Evolutionary conservation across 176 grass and related monocot species (phyloP).

Genomic region (Poa annua): DNA sequence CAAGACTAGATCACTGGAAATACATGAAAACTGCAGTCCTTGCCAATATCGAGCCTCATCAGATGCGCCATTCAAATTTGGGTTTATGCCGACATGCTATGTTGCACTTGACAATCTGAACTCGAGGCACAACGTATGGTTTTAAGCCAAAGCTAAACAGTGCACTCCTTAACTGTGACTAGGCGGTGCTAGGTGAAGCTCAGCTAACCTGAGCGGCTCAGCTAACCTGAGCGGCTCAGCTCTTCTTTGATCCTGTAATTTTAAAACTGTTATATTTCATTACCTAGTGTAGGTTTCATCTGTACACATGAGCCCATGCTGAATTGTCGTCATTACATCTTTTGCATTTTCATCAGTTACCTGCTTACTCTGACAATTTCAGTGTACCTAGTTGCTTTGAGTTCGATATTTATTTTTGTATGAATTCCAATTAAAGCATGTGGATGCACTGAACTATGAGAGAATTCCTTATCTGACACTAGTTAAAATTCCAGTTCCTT

Average conservation of each 20-base stretch:
- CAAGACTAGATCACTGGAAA: constrained; percentile 29
- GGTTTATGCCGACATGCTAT: constrained; percentile 32
- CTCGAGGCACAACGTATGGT: constrained; percentile 5
- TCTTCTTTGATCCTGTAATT: constrained; percentile 20
- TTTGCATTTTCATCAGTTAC: constrained; percentile 29
- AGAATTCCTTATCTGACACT: too few species aligned
- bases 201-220: not conserved
- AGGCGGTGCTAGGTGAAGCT: constrained; percentile 24
- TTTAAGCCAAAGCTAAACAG: constrained; percentile 37
- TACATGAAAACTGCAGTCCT: not conserved
- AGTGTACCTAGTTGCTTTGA: not conserved
- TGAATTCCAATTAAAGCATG: constrained; percentile 25
- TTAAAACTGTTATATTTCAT: constrained; percentile 26
- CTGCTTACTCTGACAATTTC: constrained; percentile 31
- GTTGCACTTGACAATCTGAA: constrained; percentile 34
- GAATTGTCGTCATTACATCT: not conserved
- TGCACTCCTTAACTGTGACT: constrained; percentile 20
- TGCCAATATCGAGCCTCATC: constrained; percentile 20
- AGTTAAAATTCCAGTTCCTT: too few species aligned
- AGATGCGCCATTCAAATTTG: constrained; percentile 32
- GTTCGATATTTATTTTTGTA: constrained; percentile 8
- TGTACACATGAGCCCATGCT: not conserved
- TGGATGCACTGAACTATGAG: constrained; percentile 9
- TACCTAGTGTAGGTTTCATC: constrained; percentile 25
- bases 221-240: not conserved